Evolutionary conservation across 2,329 filamentous ascomycete genomes (phyloP).

Genomic region (Gnomoniopsis smithogilvyi): DNA sequence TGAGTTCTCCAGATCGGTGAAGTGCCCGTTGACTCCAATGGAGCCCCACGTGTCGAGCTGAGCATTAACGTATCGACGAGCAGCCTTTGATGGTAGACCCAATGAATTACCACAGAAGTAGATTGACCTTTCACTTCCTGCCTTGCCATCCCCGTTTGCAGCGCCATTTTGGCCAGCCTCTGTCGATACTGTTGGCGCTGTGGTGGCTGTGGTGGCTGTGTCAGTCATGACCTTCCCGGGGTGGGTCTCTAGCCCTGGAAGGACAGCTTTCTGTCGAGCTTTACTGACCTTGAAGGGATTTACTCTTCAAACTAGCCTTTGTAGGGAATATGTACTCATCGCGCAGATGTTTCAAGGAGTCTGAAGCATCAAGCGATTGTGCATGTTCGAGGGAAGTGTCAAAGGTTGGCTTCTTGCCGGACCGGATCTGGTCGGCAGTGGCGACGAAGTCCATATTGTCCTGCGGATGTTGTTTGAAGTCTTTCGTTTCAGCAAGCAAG

Average conservation of each 20-base stretch:
- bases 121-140: constrained; percentile 39
- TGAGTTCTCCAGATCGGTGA: constrained; percentile 64
- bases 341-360: constrained; percentile 59
- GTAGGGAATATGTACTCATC: constrained; percentile 76
- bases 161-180: background rate
- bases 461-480: background rate
- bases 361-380: constrained; percentile 53
- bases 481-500: background rate
- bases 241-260: background rate
- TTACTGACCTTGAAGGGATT: constrained; percentile 40
- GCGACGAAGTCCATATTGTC: constrained; percentile 32
- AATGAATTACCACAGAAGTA: constrained; percentile 92
- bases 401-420: constrained; percentile 40
- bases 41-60: constrained; percentile 83
- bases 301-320: constrained; percentile 66
- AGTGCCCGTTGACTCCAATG: constrained; percentile 83
- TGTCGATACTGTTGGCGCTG: background rate
- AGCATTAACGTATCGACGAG: constrained; percentile 61
- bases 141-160: background rate
- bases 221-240: background rate
- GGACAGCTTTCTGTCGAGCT: background rate
- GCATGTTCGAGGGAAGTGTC: constrained; percentile 48
- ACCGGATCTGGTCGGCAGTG: constrained; percentile 37
- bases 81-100: constrained; percentile 73
- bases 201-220: background rate